phyloP scores from a whole-genome alignment of 768 basidiomycete species.

The Mycena floridula region DNA sequence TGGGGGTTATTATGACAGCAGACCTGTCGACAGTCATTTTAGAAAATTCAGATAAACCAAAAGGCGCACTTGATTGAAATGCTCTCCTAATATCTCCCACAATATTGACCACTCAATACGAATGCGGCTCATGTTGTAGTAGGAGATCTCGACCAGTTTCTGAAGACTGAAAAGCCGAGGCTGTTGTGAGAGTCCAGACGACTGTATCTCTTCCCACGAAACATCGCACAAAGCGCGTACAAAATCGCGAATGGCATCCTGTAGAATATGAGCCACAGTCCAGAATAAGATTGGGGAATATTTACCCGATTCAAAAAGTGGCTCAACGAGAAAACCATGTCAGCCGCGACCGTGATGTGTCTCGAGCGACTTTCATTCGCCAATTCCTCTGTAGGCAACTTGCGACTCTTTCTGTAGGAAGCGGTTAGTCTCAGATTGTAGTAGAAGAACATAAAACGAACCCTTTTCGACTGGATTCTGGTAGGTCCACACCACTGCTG shows the following conservation, averaged over 20 bases:
- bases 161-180: constrained; percentile 95
- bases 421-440: constrained; percentile 9
- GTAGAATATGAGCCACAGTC: constrained; percentile 6
- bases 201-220: constrained; percentile 99
- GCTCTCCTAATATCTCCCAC: constrained; percentile 97
- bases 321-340: constrained; percentile 98
- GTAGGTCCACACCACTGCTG: constrained; percentile 80
- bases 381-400: constrained; percentile 83
- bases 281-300: constrained; percentile 10
- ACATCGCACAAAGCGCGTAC: constrained; percentile 94
- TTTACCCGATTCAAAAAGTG: constrained; percentile 91
- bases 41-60: not conserved
- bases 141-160: constrained; percentile 97
- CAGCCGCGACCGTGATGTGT: constrained; percentile 96
- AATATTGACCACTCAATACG: constrained; percentile 97
- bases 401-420: constrained; percentile 40
- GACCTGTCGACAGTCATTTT: constrained; percentile 47
- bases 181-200: constrained; percentile 89
- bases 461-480: constrained; percentile 78
- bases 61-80: constrained; percentile 85
- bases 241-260: constrained; percentile 98
- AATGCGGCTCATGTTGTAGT: constrained; percentile 99
- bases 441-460: constrained; percentile 28
- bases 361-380: constrained; percentile 96
- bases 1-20: constrained; percentile 98